phyloP scores from a whole-genome alignment of 148 eudicot genomes.

The Vaccinium vitisidaea region DNA sequence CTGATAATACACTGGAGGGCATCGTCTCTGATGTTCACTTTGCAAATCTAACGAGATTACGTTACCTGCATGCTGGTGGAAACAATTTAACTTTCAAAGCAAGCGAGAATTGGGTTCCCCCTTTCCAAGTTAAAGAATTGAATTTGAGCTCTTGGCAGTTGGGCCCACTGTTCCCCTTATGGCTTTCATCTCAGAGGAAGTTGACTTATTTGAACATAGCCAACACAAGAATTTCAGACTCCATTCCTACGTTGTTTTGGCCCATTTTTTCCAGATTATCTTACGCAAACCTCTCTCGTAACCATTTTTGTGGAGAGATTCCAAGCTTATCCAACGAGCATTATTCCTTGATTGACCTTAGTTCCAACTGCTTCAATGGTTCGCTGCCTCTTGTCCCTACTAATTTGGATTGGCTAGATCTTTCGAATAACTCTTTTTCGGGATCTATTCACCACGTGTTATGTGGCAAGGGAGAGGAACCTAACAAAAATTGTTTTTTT shows the following conservation, averaged over 20 bases:
- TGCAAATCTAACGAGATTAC: conserved; percentile 19
- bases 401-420: not conserved
- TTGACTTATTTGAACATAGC: not conserved
- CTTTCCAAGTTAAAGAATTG: not conserved
- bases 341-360: not conserved
- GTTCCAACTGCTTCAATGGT: not conserved
- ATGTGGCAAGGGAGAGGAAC: not conserved
- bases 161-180: conserved; percentile 10
- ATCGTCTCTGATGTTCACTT: conserved; percentile 21
- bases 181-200: conserved; percentile 9
- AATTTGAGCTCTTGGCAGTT: conserved; percentile 7
- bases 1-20: conserved; percentile 15
- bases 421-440: conserved; percentile 12
- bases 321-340: not conserved
- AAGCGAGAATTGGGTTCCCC: conserved; percentile 17
- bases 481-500: fast-evolving
- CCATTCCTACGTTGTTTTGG: conserved; percentile 13
- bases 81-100: conserved; percentile 19
- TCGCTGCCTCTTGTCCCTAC: not conserved
- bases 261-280: not conserved
- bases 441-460: conserved; percentile 10
- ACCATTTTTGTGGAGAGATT: conserved; percentile 15
- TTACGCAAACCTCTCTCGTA: conserved; percentile 5
- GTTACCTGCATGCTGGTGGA: not conserved
- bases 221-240: conserved; percentile 11